phyloP scores from a whole-genome alignment of 805 yeast species.

The Ogataea henricii region DNA sequence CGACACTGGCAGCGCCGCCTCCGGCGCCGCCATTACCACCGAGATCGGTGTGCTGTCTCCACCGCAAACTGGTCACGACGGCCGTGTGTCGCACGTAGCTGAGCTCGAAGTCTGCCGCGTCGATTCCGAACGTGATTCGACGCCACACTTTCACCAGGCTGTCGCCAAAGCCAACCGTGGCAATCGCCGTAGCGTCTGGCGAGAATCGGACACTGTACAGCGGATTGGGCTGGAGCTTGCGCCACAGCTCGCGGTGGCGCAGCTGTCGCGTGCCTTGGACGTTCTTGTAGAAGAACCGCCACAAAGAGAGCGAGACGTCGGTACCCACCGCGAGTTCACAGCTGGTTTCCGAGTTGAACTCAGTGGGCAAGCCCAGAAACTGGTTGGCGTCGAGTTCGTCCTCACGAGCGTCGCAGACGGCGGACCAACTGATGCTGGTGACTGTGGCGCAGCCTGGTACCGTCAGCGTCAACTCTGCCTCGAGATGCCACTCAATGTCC shows the following conservation, averaged over 20 bases:
- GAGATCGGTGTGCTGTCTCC: conserved; percentile 43
- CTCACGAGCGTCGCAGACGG: conserved; percentile 32
- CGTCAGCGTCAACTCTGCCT: conserved; percentile 24
- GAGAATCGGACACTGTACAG: conserved; percentile 60
- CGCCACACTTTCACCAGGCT: conserved; percentile 76
- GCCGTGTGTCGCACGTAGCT: conserved; percentile 66
- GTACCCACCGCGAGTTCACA: conserved; percentile 68
- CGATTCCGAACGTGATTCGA: conserved; percentile 66
- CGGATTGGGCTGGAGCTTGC: conserved; percentile 58
- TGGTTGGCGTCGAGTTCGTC: conserved; percentile 29
- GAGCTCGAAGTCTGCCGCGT: conserved; percentile 65
- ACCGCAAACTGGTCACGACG: conserved; percentile 56
- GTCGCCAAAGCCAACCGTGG: conserved; percentile 65
- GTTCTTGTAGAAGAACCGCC: conserved; percentile 43
- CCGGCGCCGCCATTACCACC: conserved; percentile 6
- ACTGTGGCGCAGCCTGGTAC: conserved; percentile 27
- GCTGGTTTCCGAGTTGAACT: conserved; percentile 38
- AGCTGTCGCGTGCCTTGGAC: conserved; percentile 22
- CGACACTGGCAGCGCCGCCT: conserved; percentile 11
- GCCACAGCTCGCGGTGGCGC: conserved; percentile 42
- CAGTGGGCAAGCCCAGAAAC: conserved; percentile 35
- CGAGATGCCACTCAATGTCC: conserved; percentile 35
- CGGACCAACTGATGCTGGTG: conserved; percentile 39
- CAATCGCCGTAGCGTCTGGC: conserved; percentile 66
- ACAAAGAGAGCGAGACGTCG: conserved; percentile 48